Conservation (phyloP, 2,329 filamentous ascomycete genomes). For the Xylaria arbuscula region DNA sequence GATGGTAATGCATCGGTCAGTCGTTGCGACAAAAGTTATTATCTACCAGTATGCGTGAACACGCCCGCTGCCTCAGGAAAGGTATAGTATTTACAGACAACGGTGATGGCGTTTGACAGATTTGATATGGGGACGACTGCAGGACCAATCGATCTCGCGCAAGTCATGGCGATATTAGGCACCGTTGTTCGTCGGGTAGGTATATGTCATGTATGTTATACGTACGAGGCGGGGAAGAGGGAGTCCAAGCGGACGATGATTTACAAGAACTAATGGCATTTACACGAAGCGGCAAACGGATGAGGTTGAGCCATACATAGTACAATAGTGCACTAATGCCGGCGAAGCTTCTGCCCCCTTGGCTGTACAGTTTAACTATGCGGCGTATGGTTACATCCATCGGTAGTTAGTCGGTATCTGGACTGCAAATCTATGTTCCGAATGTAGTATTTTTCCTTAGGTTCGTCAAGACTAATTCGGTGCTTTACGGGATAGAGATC, state of each 20-base stretch:
- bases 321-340: neutral
- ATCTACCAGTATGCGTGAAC: constrained; percentile 1
- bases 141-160: neutral
- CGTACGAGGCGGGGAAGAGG: neutral
- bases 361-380: neutral
- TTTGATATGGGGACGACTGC: neutral
- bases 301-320: neutral
- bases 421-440: neutral
- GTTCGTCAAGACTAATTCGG: too few species aligned
- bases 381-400: neutral
- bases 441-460: too few species aligned
- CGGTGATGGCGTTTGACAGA: neutral
- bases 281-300: neutral
- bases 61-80: neutral
- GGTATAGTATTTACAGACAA: neutral
- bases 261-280: neutral
- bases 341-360: neutral
- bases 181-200: neutral
- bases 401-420: neutral
- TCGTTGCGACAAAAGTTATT: neutral
- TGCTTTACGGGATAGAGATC: neutral
- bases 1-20: neutral
- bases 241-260: constrained; percentile 4
- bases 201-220: constrained; percentile 2
- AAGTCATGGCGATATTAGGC: neutral